Evolutionary conservation across 768 basidiomycete genomes (phyloP).

Genomic region (Psilocybe sp.): DNA sequence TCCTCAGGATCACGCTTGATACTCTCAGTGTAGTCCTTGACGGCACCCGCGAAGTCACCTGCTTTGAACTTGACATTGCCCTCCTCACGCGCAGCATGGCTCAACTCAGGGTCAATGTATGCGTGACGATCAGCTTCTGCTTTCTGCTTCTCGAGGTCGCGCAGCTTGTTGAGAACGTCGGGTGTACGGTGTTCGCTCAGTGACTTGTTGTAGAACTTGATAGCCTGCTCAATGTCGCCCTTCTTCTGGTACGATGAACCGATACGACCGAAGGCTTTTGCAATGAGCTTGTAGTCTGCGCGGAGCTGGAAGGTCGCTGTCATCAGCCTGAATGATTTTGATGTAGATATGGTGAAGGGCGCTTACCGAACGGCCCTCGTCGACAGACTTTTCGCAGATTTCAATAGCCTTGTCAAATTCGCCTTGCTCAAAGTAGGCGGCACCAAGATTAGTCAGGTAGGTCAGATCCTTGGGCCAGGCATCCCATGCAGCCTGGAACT

Average conservation of each 20-base stretch:
- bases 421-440: slow-evolving; percentile 91
- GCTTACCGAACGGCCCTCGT: slow-evolving; percentile 80
- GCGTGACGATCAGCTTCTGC: slow-evolving; percentile 75
- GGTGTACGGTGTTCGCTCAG: slow-evolving; percentile 96
- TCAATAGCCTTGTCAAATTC: slow-evolving; percentile 91
- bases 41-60: slow-evolving; percentile 88
- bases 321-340: background rate
- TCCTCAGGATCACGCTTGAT: slow-evolving; percentile 95
- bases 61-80: slow-evolving; percentile 91
- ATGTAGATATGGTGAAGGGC: background rate
- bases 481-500: slow-evolving; percentile 90
- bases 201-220: slow-evolving; percentile 92
- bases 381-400: slow-evolving; percentile 92
- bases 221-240: slow-evolving; percentile 68
- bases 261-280: slow-evolving; percentile 90
- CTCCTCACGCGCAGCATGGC: slow-evolving; percentile 82
- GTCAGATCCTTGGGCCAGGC: slow-evolving; percentile 90
- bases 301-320: slow-evolving; percentile 49
- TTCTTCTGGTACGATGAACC: slow-evolving; percentile 85
- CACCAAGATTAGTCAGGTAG: slow-evolving; percentile 89
- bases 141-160: slow-evolving; percentile 76
- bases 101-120: slow-evolving; percentile 85
- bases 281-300: slow-evolving; percentile 92
- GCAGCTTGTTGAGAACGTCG: slow-evolving; percentile 86
- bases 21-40: slow-evolving; percentile 91